phyloP scores from a whole-genome alignment of 2,329 filamentous ascomycete species.

The Ophiostoma sp. region DNA sequence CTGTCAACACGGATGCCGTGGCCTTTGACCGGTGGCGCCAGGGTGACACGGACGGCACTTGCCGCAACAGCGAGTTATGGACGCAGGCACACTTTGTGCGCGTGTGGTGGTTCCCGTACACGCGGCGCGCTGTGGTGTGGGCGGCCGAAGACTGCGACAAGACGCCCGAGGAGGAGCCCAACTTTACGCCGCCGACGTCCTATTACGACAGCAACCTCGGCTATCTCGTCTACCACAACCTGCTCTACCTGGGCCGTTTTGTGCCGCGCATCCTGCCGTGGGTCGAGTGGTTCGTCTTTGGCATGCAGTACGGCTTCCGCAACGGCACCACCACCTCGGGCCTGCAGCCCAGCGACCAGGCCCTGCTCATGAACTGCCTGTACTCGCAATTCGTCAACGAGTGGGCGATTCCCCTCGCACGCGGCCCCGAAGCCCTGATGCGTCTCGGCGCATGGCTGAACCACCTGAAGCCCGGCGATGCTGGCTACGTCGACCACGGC shows the following conservation, averaged over 20 bases:
- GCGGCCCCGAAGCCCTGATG: conserved; percentile 79
- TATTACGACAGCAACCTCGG: conserved; percentile 81
- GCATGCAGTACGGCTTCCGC: conserved; percentile 89
- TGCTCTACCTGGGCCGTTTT: conserved; percentile 74
- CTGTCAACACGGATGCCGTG: conserved; percentile 62
- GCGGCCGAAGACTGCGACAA: conserved; percentile 71
- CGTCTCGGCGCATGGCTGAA: conserved; percentile 84
- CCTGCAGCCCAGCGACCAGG: conserved; percentile 71
- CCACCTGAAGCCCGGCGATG: conserved; percentile 52
- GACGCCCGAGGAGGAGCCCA: conserved; percentile 37
- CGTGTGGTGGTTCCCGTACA: conserved; percentile 98
- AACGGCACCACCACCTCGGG: conserved; percentile 58
- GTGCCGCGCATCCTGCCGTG: conserved; percentile 74
- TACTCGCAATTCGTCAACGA: conserved; percentile 99
- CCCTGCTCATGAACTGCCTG: conserved; percentile 91
- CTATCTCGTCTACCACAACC: conserved; percentile 85
- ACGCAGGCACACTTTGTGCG: conserved; percentile 79
- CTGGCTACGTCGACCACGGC: conserved; percentile 49
- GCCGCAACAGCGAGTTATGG: conserved; percentile 68
- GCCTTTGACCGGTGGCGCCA: conserved; percentile 65
- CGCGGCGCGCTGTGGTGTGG: conserved; percentile 82
- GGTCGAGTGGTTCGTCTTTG: conserved; percentile 95
- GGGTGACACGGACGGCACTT: conserved; percentile 60
- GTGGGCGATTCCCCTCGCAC: conserved; percentile 83
- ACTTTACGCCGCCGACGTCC: conserved; percentile 51